Base-by-base conservation (phyloP, 73 alveolate genomes). In the Stentor roeselii region DNA sequence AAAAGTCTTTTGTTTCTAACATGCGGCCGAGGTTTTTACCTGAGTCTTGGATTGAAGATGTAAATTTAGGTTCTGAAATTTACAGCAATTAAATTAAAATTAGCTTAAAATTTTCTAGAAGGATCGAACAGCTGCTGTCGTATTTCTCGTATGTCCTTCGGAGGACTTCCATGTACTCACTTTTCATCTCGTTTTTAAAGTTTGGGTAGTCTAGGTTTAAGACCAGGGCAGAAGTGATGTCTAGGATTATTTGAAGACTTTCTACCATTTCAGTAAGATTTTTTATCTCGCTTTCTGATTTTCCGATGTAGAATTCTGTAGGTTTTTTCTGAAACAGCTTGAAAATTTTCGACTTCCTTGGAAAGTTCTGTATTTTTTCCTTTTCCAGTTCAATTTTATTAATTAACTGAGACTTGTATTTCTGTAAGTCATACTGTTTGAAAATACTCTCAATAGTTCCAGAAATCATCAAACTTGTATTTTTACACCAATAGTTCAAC, bases 11-110 rank as follows among this genome's bases (percentile, higher is more conserved):
- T 83, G n/a, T 97, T 35, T 95, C 90, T 41, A 84, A 95, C 34
- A 92, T 96, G 95, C 80, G 91, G 83, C 99, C 99, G 3, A 86
- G 93, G 80, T 93, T 78, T 83, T 86, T 97, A 67, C 99, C 99
- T 59, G 59, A 78, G 39, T 96, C 92, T 60, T 97, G 99, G 99
- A 89, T 92, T 41, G 95, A 11, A 50, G 67, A 50, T n/a, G n/a
- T n/a, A n/a, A n/a, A n/a, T n/a, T n/a, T n/a, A n/a, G n/a, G n/a
- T n/a, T n/a, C n/a, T n/a, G n/a, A n/a, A n/a, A n/a, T n/a, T n/a
- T n/a, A n/a, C n/a, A n/a, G n/a, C n/a, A n/a, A n/a, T n/a, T n/a
- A n/a, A n/a, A n/a, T n/a, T n/a, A n/a, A n/a, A n/a, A n/a, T n/a
- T n/a, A n/a, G n/a, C n/a, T n/a, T n/a, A n/a, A n/a, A n/a, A n/a